phyloP scores from a whole-genome alignment of 768 basidiomycete genomes.

The Hygrophoropsis aurantiaca region DNA sequence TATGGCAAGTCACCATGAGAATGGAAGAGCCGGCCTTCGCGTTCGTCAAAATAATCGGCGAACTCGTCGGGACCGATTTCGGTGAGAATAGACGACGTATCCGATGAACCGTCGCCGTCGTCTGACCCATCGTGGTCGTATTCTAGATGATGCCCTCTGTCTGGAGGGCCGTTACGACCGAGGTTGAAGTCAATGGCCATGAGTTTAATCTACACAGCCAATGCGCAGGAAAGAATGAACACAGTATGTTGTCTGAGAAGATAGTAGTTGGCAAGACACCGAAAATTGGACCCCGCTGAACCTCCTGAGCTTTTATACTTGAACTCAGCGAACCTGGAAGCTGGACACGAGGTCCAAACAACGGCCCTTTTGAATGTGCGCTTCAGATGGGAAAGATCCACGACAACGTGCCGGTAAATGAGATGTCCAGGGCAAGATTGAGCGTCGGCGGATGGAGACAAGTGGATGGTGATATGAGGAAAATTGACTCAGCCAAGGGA shows the following conservation, averaged over 20 bases:
- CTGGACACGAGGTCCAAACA: conserved; percentile 35
- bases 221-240: conserved; percentile 1
- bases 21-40: conserved; percentile 64
- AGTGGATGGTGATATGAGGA: conserved; percentile 6
- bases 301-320: conserved; percentile 37
- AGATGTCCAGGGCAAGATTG: conserved; percentile 14
- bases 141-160: conserved; percentile 1
- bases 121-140: conserved; percentile 14
- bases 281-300: conserved; percentile 37
- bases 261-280: conserved; percentile 35
- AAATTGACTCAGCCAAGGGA: conserved; percentile 4
- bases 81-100: conserved; percentile 41
- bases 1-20: conserved; percentile 64
- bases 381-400: conserved; percentile 23
- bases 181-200: conserved; percentile 29
- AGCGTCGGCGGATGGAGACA: conserved; percentile 7
- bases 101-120: conserved; percentile 39
- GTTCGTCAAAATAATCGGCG: conserved; percentile 57
- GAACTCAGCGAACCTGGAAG: conserved; percentile 41
- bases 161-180: conserved; percentile 21
- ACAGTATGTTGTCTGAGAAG: conserved; percentile 17
- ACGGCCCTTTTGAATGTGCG: conserved; percentile 27
- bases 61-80: conserved; percentile 57
- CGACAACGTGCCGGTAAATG: conserved; percentile 10
- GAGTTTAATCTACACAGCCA: conserved; percentile 1